Evolutionary conservation across 1,284 basidiomycete species (phyloP).

Genomic region (Sanguinoderma infundibulare): DNA sequence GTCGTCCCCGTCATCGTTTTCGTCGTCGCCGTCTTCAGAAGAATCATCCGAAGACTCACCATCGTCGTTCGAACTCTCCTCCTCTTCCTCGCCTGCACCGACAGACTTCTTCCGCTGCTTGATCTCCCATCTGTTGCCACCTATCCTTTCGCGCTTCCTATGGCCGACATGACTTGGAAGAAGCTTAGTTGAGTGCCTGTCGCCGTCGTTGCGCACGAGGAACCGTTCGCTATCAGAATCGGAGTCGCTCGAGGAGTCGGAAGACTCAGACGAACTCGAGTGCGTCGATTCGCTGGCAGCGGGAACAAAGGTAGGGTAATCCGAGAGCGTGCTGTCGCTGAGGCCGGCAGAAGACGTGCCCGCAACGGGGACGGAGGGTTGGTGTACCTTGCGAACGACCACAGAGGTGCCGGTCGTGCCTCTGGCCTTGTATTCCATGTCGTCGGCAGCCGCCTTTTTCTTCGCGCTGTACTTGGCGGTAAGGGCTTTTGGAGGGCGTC

Average conservation of each 20-base stretch:
- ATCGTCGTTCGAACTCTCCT: slow-evolving; percentile 26
- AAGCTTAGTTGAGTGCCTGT: slow-evolving; percentile 23
- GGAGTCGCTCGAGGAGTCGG: slow-evolving; percentile 28
- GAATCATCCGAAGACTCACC: slow-evolving; percentile 40
- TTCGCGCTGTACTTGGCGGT: slow-evolving; percentile 24
- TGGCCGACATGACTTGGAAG: slow-evolving; percentile 40
- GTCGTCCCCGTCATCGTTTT: slow-evolving; percentile 48
- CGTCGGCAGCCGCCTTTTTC: slow-evolving; percentile 23
- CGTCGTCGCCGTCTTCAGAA: slow-evolving; percentile 59
- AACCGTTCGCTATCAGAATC: slow-evolving; percentile 51
- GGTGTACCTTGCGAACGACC: slow-evolving; percentile 12
- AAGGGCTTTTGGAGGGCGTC: slow-evolving; percentile 56
- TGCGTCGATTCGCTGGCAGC: slow-evolving; percentile 34
- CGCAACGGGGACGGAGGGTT: slow-evolving; percentile 12
- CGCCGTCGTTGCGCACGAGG: slow-evolving; percentile 56
- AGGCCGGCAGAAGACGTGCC: slow-evolving; percentile 22
- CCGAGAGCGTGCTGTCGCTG: slow-evolving; percentile 30
- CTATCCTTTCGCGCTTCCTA: slow-evolving; percentile 45
- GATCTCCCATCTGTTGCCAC: slow-evolving; percentile 67
- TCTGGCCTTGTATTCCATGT: slow-evolving; percentile 33
- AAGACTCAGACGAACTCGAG: slow-evolving; percentile 34
- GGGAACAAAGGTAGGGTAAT: slow-evolving; percentile 37
- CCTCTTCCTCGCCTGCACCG: slow-evolving; percentile 52
- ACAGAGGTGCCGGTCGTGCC: slow-evolving; percentile 26
- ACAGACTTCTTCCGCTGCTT: slow-evolving; percentile 70